Evolutionary conservation across 2,329 filamentous ascomycete genomes (phyloP).

Genomic region (Fusarium robinianum): DNA sequence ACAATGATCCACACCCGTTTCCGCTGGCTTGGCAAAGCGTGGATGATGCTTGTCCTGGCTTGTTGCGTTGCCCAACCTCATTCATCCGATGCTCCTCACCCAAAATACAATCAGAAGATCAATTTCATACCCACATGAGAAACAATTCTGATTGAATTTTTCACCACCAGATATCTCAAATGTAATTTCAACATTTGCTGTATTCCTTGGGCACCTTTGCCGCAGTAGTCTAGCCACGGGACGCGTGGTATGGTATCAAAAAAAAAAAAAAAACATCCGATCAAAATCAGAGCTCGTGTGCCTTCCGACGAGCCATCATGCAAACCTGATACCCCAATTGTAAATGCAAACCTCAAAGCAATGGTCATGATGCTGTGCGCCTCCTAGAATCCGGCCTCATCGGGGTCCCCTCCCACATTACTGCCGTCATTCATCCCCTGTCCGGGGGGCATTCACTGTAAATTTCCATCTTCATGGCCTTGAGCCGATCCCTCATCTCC

Average conservation of each 20-base stretch:
- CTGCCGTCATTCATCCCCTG: conserved; percentile 28
- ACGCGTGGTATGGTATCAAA: conserved; percentile 37
- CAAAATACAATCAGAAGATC: too few relatives aligned
- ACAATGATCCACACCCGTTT: too few relatives aligned
- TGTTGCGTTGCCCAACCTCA: too few relatives aligned
- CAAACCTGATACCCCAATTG: conserved; percentile 32
- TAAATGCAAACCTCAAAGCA: conserved; percentile 34
- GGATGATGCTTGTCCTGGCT: too few relatives aligned
- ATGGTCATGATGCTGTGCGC: conserved; percentile 35
- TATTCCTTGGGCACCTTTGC: conserved; percentile 31
- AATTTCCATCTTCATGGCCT: conserved; percentile 63
- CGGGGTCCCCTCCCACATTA: conserved; percentile 23
- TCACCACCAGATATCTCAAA: conserved; percentile 6
- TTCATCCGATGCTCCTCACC: too few relatives aligned
- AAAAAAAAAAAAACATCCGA: conserved; percentile 27
- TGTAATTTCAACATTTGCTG: conserved; percentile 29
- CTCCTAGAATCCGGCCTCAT: conserved; percentile 18
- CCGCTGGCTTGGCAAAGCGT: too few relatives aligned
- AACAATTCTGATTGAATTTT: too few relatives aligned
- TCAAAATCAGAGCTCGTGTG: conserved; percentile 32
- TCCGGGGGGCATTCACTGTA: conserved; percentile 50
- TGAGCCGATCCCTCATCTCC: conserved; percentile 59
- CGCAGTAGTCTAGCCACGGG: conserved; percentile 26
- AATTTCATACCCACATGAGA: too few relatives aligned
- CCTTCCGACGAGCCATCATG: conserved; percentile 32